Percentiles rank a stretch among this genome's conserved stretches.
Conservation (phyloP, 2,329 filamentous ascomycete species). For the Xylaria polymorpha region DNA sequence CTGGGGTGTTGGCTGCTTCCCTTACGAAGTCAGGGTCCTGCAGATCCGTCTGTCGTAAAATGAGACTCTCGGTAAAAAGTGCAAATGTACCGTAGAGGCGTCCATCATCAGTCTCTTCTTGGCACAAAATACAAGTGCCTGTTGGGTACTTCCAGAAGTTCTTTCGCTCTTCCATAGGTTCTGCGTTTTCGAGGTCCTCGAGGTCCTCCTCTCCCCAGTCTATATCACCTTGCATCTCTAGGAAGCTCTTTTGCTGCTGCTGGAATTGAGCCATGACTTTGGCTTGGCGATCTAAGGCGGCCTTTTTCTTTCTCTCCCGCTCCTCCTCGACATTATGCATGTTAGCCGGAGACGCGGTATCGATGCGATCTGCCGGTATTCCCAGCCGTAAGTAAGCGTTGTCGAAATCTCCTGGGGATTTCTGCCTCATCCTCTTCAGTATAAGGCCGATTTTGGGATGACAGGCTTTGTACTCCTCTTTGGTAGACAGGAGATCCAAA, state of each 20-base stretch:
- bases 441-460: constrained; percentile 87
- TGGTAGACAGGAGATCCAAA: constrained; percentile 70
- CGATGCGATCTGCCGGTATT: constrained; percentile 80
- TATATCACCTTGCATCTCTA: constrained; percentile 86
- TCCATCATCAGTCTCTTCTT: constrained; percentile 93
- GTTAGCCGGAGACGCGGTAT: constrained; percentile 82
- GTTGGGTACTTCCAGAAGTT: constrained; percentile 90
- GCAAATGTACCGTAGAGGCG: constrained; percentile 94
- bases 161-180: constrained; percentile 72
- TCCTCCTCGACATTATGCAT: constrained; percentile 75
- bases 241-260: constrained; percentile 94
- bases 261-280: constrained; percentile 98
- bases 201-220: constrained; percentile 90
- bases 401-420: constrained; percentile 78
- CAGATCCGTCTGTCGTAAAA: constrained; percentile 87
- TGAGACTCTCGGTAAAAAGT: constrained; percentile 84
- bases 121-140: constrained; percentile 94
- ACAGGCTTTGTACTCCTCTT: constrained; percentile 82
- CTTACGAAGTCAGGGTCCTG: constrained; percentile 84
- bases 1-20: constrained; percentile 82
- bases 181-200: constrained; percentile 73
- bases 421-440: constrained; percentile 85
- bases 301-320: constrained; percentile 86
- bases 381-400: constrained; percentile 72
- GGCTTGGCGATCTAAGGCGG: constrained; percentile 88